A percentile compares a stretch with the other conserved stretches of the same genome.
Evolutionary conservation across 306 rosid species (phyloP).

Genomic region (Corylus avellana): DNA sequence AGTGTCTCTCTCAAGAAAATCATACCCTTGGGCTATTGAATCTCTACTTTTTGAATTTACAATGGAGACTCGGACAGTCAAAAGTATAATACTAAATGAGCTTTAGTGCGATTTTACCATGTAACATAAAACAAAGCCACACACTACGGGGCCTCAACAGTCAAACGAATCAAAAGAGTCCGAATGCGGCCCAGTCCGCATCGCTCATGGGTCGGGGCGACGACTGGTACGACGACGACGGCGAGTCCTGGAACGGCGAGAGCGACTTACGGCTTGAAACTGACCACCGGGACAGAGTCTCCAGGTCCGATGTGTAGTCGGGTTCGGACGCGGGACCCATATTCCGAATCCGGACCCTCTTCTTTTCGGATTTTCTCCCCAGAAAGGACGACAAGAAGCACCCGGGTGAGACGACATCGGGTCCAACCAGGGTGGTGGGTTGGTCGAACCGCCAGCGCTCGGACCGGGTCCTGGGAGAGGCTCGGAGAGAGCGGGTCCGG

Average conservation of each 20-base stretch:
- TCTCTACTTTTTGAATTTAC: not conserved
- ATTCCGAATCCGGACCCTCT: conserved; percentile 25
- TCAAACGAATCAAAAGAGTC: conserved; percentile 50
- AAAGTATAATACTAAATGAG: no score
- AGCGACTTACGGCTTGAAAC: conserved; percentile 53
- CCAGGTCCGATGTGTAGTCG: conserved; percentile 49
- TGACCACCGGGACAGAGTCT: conserved; percentile 63
- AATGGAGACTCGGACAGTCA: not conserved
- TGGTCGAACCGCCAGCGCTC: conserved; percentile 57
- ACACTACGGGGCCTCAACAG: not conserved
- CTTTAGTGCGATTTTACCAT: not conserved
- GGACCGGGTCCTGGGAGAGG: conserved; percentile 47
- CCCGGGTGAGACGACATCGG: conserved; percentile 52
- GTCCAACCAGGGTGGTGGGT: conserved; percentile 18
- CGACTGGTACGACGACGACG: conserved; percentile 43
- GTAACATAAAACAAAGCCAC: not conserved
- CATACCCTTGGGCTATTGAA: not conserved
- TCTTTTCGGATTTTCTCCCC: conserved; percentile 36
- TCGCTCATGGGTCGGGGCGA: conserved; percentile 66
- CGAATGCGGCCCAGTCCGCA: conserved; percentile 86
- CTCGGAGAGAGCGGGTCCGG: conserved; percentile 43
- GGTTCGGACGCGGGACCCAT: conserved; percentile 17
- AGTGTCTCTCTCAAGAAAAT: not conserved
- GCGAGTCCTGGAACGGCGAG: conserved; percentile 56
- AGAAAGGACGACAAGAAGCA: conserved; percentile 76